Evolutionary conservation across 306 rosid genomes (phyloP).

Genomic region (Cucurbita pepo): DNA sequence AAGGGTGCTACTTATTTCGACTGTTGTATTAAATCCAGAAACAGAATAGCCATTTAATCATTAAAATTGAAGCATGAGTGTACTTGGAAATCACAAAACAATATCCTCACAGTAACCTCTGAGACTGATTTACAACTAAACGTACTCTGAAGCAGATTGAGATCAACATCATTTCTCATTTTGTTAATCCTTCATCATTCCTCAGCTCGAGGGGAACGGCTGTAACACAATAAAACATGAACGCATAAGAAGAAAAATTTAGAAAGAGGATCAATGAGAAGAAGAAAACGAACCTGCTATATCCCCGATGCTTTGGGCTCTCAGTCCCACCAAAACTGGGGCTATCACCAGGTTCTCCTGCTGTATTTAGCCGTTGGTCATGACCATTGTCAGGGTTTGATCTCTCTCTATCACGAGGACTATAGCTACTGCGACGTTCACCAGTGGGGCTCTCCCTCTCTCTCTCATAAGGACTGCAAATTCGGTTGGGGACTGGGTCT

Average conservation of each 20-base stretch:
- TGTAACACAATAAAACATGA: background rate
- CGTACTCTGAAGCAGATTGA: background rate
- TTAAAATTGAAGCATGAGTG: background rate
- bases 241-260: background rate
- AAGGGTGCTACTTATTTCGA: background rate
- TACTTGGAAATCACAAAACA: background rate
- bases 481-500: constrained; percentile 11
- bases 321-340: constrained; percentile 68
- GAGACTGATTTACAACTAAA: background rate
- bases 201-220: constrained; percentile 4
- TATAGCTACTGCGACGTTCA: constrained; percentile 24
- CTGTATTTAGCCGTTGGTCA: constrained; percentile 31
- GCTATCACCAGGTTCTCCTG: constrained; percentile 49
- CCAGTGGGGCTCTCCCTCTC: constrained; percentile 36
- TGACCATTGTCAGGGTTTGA: constrained; percentile 43
- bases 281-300: constrained; percentile 38
- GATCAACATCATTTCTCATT: background rate
- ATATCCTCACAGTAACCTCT: background rate
- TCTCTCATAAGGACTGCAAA: constrained; percentile 28
- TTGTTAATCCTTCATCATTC: background rate
- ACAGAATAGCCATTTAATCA: background rate
- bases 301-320: constrained; percentile 67
- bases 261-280: background rate
- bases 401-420: constrained; percentile 37
- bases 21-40: background rate